phyloP scores from a whole-genome alignment of 2,329 filamentous ascomycete genomes.

The Botrytis fabae region DNA sequence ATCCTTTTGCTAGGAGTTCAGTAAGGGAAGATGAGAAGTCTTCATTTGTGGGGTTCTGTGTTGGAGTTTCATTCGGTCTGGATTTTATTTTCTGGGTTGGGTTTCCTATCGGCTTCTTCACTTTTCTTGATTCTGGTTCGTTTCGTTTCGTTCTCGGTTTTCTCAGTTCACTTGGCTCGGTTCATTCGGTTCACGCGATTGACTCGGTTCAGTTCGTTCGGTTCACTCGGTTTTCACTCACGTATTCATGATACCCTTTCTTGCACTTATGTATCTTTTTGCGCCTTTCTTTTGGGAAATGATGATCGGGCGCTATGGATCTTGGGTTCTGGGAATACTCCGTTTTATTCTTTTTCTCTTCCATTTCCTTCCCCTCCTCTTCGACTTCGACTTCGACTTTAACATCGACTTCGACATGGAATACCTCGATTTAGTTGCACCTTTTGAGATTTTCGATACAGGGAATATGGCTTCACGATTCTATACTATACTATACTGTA shows the following conservation, averaged over 20 bases:
- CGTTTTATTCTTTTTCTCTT: not conserved
- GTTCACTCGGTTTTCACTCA: not conserved
- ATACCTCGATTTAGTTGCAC: no score
- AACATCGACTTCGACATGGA: no score
- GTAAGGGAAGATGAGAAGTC: fast-evolving
- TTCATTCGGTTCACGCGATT: not conserved
- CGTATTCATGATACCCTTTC: not conserved
- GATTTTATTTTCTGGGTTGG: not conserved
- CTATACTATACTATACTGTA: no score
- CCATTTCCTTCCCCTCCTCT: no score
- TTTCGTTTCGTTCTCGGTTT: no score
- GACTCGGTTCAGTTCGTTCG: not conserved
- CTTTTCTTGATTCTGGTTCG: not conserved
- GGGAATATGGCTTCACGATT: no score
- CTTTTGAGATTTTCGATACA: no score
- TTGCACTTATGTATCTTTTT: not conserved
- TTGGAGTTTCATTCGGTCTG: not conserved
- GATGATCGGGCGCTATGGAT: not conserved
- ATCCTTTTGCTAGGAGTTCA: fast-evolving
- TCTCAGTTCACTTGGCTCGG: no score
- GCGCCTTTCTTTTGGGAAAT: not conserved
- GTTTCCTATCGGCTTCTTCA: not conserved
- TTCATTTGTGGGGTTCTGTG: not conserved
- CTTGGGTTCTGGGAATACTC: not conserved
- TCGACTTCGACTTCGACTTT: no score